Evolutionary conservation across 495 filamentous ascomycete genomes (phyloP), one percentile per base, ranked within the genome.

Genomic region (Alectoria sarmentosa): DNA sequence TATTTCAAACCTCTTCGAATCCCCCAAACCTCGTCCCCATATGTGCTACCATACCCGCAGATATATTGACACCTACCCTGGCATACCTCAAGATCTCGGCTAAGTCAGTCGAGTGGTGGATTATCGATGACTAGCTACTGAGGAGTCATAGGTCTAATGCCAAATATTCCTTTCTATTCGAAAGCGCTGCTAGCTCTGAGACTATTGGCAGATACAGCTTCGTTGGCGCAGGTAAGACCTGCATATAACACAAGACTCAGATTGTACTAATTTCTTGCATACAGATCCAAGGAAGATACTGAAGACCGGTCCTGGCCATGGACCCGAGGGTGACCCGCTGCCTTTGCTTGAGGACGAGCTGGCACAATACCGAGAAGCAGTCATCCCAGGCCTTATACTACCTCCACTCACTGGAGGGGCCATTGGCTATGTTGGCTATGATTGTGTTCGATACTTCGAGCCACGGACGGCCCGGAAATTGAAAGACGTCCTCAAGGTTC

Each of bases 381-480:
- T 87, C 44, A 81, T 98, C 13, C 93, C 95, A 2, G 88, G 87
- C 10, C 78, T 96, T 63, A 81, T 77, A 61, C 82, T 98, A 14
- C 94, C 94, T 14, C 87, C 90, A 38, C 76, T 97, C 73, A 91
- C 88, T 1, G 95, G 91, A 57, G 94, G 95, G 41, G 94, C 93
- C 4, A 88, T 98, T 71, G 94, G 94, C 63, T 98, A 98, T 73
- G 90, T 98, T 8, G 91, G 91, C 46, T 98, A 98, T 73, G 94
- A 98, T 74, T 98, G 94, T 75, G 89, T 98, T 66, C 86, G 86
- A 72, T 98, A 98, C 76, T 98, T 98, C 67, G 94, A 98, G 78
- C 94, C 94, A 38, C 91, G 89, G 79, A 96, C 94, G 1, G 86
- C 84, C 23, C 84, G 92, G 49, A 83, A 87, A 5, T 85, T 96